Percentiles rank a stretch among this genome's conserved stretches.
phyloP scores from a whole-genome alignment of 768 basidiomycete genomes.

The Tubosaeta sp. region DNA sequence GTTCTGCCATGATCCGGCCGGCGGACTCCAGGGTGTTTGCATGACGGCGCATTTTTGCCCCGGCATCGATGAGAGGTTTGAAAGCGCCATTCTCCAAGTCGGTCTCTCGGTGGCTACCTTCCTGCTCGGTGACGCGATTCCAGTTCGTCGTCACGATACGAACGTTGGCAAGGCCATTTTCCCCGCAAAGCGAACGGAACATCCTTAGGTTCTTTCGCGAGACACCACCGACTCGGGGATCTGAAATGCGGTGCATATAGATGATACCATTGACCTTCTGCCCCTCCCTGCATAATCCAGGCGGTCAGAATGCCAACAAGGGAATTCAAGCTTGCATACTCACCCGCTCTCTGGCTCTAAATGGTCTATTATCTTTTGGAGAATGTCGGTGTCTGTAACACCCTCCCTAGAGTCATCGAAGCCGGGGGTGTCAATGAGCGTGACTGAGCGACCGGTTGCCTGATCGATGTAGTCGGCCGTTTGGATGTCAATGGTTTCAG shows the following conservation, averaged over 20 bases:
- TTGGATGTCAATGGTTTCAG: constrained; percentile 6
- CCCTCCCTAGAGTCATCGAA: constrained; percentile 12
- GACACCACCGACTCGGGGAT: too few species aligned
- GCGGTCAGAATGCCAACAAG: neutral
- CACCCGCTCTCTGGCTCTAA: constrained; percentile 1
- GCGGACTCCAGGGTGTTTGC: constrained; percentile 37
- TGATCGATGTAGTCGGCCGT: neutral
- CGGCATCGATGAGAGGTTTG: too few species aligned
- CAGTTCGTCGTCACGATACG: constrained; percentile 47
- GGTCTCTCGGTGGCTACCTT: constrained; percentile 23
- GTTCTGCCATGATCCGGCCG: constrained; percentile 34
- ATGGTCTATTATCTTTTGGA: constrained; percentile 11
- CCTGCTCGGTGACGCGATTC: constrained; percentile 29
- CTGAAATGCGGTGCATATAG: constrained; percentile 45
- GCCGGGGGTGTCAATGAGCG: constrained; percentile 18
- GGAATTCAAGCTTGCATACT: neutral
- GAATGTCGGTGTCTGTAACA: constrained; percentile 19
- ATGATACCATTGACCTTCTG: constrained; percentile 38
- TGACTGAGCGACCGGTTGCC: constrained; percentile 1
- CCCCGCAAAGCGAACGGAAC: constrained; percentile 45
- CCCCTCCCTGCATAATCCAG: neutral
- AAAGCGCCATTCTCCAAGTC: constrained; percentile 37
- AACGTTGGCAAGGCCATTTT: constrained; percentile 38
- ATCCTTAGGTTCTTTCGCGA: constrained; percentile 40
- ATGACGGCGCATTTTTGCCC: constrained; percentile 37